Evolutionary conservation across 257 asterid species (phyloP).

Genomic region (Solanum chiquidenum): DNA sequence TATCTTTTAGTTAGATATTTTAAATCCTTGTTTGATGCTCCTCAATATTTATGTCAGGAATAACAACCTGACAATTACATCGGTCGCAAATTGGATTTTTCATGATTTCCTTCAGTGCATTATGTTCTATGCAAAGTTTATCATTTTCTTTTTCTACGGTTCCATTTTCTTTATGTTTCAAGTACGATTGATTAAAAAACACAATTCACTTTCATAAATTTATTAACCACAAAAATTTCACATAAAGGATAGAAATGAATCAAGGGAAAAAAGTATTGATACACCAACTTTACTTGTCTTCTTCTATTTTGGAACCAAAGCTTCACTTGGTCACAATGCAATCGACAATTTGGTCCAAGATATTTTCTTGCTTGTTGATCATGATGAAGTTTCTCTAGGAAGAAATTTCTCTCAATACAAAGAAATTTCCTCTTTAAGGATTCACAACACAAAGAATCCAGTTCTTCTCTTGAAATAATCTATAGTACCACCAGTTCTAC

Average conservation of each 20-base stretch:
- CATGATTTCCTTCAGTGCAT: constrained; percentile 49
- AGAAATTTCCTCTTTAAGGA: no score
- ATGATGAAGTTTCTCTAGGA: no score
- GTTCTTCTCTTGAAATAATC: no score
- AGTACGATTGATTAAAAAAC: constrained; percentile 31
- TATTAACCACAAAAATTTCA: not conserved
- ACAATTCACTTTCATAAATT: not conserved
- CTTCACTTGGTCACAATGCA: not conserved
- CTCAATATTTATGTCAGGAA: constrained; percentile 35
- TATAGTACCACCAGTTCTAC: no score
- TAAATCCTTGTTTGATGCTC: constrained; percentile 57
- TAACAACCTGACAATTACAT: constrained; percentile 51
- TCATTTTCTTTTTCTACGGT: constrained; percentile 61
- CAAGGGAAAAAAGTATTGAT: not conserved
- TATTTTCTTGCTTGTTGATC: no score
- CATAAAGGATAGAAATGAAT: not conserved
- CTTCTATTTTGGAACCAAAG: not conserved
- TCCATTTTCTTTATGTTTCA: constrained; percentile 55
- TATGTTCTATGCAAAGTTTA: constrained; percentile 58
- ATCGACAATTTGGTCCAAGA: no score
- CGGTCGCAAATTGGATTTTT: constrained; percentile 49
- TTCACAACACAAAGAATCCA: no score
- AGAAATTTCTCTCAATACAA: no score
- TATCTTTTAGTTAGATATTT: constrained; percentile 52
- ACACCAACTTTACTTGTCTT: not conserved